Base-by-base conservation (phyloP, 2,329 filamentous ascomycete genomes). In the Chalara sp. region DNA sequence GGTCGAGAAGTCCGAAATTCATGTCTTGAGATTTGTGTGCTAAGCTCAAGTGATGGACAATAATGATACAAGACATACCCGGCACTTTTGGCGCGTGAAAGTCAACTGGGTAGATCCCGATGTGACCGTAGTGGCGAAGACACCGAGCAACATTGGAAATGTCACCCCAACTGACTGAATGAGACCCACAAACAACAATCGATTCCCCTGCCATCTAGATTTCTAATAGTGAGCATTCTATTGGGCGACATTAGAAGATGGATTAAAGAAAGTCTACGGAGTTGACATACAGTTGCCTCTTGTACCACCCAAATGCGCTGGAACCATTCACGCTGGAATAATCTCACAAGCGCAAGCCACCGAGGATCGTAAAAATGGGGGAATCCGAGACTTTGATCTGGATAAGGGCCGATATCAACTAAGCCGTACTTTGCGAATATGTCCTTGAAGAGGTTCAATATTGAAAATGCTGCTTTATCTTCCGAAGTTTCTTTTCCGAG, bases 231-330 rank as follows among this genome's bases (percentile, higher is more conserved):
- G 12, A 47, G 33, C 35, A 47, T 12, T 47, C 31, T 47, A 13
- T 47, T 13, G 12, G n/a, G 6, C 32, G 7, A 2, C 4, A 8
- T 47, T n/a, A 29, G 29, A 31, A 31, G 33, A 13, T 7, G 46
- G 30, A 11, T 39, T 13, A 21, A 8, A 12, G 46, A 40, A 47
- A 47, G 10, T 37, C 46, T 30, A 47, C 12, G 35, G 29, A 39
- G 46, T 40, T 47, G 11, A 40, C 46, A 37, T 12, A 49, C 48
- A 21, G 48, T 33, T 33, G 48, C 48, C 42, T 50, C 48, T 41
- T 50, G 48, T 13, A 50, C 43, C 11, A 50, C 48, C 48, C 48
- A 50, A 5, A 50, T 50, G 29, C 48, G 48, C 12, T 41, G 32
- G 29, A 50, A 50, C 48, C 48, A 50, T 31, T 37, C 31, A 4